These are phyloP conservation scores for Phytophthora foliorum DNA, from an alignment of 352 stramenopile species.

Conservation along the genomic window DNA sequence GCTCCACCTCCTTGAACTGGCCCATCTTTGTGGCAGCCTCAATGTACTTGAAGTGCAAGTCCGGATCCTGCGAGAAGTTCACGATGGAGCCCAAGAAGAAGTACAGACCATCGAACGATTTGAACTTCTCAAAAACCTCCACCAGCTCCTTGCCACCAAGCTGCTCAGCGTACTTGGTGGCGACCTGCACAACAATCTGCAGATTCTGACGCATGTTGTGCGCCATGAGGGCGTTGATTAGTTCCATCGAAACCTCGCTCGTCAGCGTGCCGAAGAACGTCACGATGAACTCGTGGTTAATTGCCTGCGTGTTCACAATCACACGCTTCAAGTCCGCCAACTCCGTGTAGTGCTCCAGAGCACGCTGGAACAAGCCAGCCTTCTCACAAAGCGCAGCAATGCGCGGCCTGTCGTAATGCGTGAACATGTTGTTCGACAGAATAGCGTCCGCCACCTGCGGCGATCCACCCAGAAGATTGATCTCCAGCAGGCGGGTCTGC, in stretches of 20 bases:
- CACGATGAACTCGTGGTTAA: conserved; percentile 98
- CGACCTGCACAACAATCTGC: conserved; percentile 99
- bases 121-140: conserved; percentile 99
- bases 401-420: conserved; percentile 98
- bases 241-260: conserved; percentile 97
- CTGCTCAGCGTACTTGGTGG: conserved; percentile 95
- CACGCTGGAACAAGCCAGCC: conserved; percentile 98
- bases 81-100: conserved; percentile 99
- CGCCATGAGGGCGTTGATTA: conserved; percentile 99
- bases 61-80: conserved; percentile 98
- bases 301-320: conserved; percentile 93
- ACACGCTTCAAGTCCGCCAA: conserved; percentile 98
- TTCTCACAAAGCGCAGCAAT: conserved; percentile 99
- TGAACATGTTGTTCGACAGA: conserved; percentile 99
- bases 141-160: conserved; percentile 96
- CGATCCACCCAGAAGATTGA: conserved; percentile 99
- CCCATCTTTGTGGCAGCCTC: conserved; percentile 99
- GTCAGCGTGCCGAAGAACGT: conserved; percentile 99
- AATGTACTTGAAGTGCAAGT: conserved; percentile 99
- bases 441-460: conserved; percentile 99
- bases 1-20: conserved; percentile 99
- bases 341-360: conserved; percentile 99
- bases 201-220: conserved; percentile 98
- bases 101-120: conserved; percentile 98
- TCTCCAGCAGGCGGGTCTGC: conserved; percentile 99